A percentile compares a stretch with the other conserved stretches of the same genome.
Evolutionary conservation across 148 eudicot species (phyloP).

Genomic region (Rhododendron mucronatum): DNA sequence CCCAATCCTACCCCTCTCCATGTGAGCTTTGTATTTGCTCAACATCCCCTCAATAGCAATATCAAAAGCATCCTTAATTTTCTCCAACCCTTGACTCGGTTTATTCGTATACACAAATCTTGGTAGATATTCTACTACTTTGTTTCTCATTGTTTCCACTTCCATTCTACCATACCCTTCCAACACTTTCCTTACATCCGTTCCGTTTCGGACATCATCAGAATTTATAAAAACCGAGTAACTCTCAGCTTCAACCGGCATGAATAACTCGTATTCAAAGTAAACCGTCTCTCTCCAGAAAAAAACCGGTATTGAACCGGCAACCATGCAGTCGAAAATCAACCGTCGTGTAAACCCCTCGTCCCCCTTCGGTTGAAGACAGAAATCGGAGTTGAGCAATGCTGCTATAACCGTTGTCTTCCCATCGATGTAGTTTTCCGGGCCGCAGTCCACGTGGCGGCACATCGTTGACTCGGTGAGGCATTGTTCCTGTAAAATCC

Average conservation of each 20-base stretch:
- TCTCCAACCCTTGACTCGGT: neutral
- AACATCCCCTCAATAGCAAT: neutral
- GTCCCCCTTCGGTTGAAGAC: slow-evolving; percentile 59
- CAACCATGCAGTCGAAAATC: slow-evolving; percentile 54
- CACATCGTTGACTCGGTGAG: slow-evolving; percentile 20
- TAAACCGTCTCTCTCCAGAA: slow-evolving; percentile 84
- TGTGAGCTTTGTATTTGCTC: neutral
- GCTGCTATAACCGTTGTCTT: slow-evolving; percentile 24
- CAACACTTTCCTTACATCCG: neutral
- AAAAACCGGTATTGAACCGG: slow-evolving; percentile 30
- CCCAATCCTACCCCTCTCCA: neutral
- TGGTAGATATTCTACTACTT: neutral
- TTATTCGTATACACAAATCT: neutral
- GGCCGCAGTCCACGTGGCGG: slow-evolving; percentile 38
- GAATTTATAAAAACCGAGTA: slow-evolving; percentile 37
- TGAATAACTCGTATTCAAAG: slow-evolving; percentile 68
- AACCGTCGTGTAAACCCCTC: slow-evolving; percentile 38
- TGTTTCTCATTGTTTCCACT: neutral
- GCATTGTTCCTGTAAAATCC: slow-evolving; percentile 26
- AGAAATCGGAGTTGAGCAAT: slow-evolving; percentile 37
- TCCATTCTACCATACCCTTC: neutral
- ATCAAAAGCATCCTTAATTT: neutral
- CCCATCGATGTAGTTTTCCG: slow-evolving; percentile 23
- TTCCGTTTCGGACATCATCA: neutral
- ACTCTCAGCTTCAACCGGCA: slow-evolving; percentile 65